These are phyloP conservation scores for Punica granatum DNA, from an alignment of 345 rosid genomes.

Conservation along the genomic window DNA sequence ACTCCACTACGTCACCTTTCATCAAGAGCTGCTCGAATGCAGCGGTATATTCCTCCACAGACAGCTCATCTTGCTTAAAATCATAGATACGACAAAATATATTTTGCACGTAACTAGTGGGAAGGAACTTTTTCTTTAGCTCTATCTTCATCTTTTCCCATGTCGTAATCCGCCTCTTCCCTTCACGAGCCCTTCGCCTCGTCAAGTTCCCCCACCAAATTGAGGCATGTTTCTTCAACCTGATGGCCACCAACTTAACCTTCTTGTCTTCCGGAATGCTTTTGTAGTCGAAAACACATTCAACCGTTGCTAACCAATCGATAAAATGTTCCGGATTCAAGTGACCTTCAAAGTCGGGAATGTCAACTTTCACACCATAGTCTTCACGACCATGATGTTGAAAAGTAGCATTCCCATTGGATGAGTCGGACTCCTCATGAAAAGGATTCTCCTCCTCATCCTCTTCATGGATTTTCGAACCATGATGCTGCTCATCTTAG, in stretches of 20 bases:
- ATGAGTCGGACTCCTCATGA: too few species aligned
- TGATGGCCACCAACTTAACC: neutral
- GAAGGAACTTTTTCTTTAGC: neutral
- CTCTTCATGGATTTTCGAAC: neutral
- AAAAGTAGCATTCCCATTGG: neutral
- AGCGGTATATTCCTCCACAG: neutral
- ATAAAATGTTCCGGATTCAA: neutral
- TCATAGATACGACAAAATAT: neutral
- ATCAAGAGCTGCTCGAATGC: neutral
- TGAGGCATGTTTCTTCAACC: neutral
- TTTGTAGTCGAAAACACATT: neutral
- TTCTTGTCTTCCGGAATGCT: neutral
- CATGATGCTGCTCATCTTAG: neutral
- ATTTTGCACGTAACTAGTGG: neutral
- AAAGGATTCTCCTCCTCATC: slow-evolving; percentile 1
- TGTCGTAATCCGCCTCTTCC: neutral
- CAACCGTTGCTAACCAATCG: neutral
- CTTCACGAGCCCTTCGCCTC: neutral
- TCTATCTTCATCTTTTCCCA: neutral
- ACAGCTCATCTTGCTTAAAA: neutral
- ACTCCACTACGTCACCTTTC: slow-evolving; percentile 4
- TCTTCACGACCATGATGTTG: neutral
- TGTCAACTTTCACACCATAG: neutral
- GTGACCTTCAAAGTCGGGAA: neutral
- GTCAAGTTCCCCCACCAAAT: too few species aligned